Evolutionary conservation across 208 protist genomes (phyloP).

Genomic region (Balamuthia mandrillaris): DNA sequence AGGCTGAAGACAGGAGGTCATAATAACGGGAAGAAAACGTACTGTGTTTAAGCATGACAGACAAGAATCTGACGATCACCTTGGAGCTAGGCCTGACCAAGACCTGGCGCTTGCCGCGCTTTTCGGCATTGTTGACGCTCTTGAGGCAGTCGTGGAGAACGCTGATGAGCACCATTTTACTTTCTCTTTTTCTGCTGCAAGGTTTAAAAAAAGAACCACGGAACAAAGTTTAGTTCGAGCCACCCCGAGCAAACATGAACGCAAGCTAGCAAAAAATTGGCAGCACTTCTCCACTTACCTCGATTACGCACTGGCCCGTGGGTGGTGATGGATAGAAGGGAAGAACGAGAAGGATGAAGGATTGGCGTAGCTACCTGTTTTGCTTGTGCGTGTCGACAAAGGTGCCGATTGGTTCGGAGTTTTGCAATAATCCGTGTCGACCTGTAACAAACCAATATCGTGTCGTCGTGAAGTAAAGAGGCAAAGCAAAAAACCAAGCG

Average conservation of each 20-base stretch:
- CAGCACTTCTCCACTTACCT: not conserved
- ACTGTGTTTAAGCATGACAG: conserved; percentile 99
- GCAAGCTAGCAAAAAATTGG: not conserved
- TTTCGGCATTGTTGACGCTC: conserved; percentile 98
- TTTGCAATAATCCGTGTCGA: too few species aligned
- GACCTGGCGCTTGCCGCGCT: conserved; percentile 96
- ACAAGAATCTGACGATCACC: conserved; percentile 99
- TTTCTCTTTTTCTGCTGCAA: not conserved
- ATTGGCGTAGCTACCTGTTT: too few species aligned
- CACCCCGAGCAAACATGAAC: not conserved
- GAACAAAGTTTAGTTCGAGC: not conserved
- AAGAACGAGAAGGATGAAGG: too few species aligned
- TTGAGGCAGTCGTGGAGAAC: conserved; percentile 98
- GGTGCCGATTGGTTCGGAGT: too few species aligned
- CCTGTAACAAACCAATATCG: too few species aligned
- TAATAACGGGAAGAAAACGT: not conserved
- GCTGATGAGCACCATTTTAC: conserved; percentile 98
- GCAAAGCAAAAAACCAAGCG: too few species aligned
- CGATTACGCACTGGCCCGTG: too few species aligned
- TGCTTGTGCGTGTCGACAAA: too few species aligned
- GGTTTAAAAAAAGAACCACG: not conserved
- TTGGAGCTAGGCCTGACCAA: conserved; percentile 94
- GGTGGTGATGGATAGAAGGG: too few species aligned
- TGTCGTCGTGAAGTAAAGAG: too few species aligned
- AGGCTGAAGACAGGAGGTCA: not conserved